phyloP scores from a whole-genome alignment of 345 rosid species.

The Syzygium aromaticum region DNA sequence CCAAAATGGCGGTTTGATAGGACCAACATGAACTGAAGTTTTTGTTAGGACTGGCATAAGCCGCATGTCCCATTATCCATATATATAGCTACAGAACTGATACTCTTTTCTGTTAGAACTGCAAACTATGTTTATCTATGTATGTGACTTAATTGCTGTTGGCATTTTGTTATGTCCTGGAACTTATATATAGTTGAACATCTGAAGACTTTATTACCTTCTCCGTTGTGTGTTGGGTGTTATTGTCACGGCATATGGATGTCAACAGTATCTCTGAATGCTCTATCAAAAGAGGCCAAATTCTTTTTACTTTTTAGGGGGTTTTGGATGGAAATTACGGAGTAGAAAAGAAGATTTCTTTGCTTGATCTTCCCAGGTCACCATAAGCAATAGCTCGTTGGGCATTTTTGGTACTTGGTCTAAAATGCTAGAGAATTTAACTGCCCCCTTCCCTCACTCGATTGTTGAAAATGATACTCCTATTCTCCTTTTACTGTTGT shows the following conservation, averaged over 20 bases:
- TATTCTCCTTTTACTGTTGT: neutral
- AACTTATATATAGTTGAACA: neutral
- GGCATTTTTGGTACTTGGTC: neutral
- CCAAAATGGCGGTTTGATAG: constrained; percentile 9
- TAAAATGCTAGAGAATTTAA: neutral
- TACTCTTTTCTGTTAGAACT: neutral
- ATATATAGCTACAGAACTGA: neutral
- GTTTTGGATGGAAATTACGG: neutral
- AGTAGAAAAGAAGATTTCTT: neutral
- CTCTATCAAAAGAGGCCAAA: neutral
- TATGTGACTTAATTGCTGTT: neutral
- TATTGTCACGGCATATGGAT: neutral
- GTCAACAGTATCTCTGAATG: neutral
- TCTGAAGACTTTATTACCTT: neutral
- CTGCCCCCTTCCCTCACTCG: neutral
- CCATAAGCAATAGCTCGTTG: neutral
- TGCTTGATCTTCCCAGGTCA: neutral
- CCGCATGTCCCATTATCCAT: constrained; percentile 5
- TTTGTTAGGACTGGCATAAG: neutral
- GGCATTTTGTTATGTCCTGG: neutral
- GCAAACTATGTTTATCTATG: neutral
- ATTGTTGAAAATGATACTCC: neutral
- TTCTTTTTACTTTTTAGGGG: neutral
- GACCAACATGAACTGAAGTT: constrained; percentile 9
- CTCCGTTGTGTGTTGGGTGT: neutral